A percentile compares a stretch with the other conserved stretches of the same genome.
phyloP scores from a whole-genome alignment of 352 stramenopile species.

The Halophytophthora batemanensis region DNA sequence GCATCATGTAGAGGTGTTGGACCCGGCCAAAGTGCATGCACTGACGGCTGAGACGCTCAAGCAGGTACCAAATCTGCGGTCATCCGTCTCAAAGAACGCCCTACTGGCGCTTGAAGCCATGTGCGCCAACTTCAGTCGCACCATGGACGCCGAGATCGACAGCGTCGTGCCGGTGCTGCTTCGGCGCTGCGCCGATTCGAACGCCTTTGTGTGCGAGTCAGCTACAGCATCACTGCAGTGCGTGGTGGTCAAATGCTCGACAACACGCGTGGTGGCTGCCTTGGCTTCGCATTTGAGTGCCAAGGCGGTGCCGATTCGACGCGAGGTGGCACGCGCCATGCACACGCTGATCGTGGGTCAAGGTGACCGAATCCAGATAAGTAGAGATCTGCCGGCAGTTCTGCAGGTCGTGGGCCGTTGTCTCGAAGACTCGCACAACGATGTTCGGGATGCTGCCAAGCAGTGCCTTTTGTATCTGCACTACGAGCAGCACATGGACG shows the following conservation, averaged over 20 bases:
- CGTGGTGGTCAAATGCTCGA: conserved; percentile 58
- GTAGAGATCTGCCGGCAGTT: conserved; percentile 41
- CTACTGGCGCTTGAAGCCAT: conserved; percentile 65
- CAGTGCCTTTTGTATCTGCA: conserved; percentile 54
- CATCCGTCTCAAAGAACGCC: conserved; percentile 74
- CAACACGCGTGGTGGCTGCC: conserved; percentile 36
- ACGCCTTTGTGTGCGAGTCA: conserved; percentile 71
- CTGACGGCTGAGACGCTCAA: conserved; percentile 49
- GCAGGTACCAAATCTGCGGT: conserved; percentile 69
- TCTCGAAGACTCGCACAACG: conserved; percentile 74
- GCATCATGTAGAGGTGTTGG: conserved; percentile 45
- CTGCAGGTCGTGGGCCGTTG: conserved; percentile 52
- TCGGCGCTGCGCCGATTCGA: conserved; percentile 66
- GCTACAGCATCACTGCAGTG: conserved; percentile 40
- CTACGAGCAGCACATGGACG: conserved; percentile 33
- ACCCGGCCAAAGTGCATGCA: conserved; percentile 37
- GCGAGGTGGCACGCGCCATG: conserved; percentile 57
- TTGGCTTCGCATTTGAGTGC: conserved; percentile 37
- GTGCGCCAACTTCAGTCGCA: conserved; percentile 35
- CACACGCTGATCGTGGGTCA: conserved; percentile 46
- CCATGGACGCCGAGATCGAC: conserved; percentile 63
- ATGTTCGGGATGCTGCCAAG: conserved; percentile 68
- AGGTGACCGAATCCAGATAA: conserved; percentile 25
- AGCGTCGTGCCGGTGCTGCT: conserved; percentile 56
- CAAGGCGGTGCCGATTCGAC: conserved; percentile 50